Base-by-base conservation (phyloP, 2,329 filamentous ascomycete species). In the Penicillium fuscoglaucum region DNA sequence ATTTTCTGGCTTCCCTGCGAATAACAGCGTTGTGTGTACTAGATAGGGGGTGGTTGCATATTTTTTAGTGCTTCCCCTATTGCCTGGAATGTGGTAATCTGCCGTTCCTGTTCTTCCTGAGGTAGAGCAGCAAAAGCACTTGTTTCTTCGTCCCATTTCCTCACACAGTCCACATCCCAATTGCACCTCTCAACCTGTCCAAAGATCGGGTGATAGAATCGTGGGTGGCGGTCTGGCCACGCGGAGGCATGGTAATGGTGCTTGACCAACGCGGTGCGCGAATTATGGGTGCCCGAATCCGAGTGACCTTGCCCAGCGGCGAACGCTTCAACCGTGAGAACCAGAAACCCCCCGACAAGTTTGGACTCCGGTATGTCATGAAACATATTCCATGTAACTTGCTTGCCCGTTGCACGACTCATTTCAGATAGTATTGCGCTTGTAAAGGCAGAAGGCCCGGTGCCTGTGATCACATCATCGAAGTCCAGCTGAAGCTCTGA, bases 161-260 rank as follows among this genome's bases (percentile, higher is more conserved):
- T 77, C 12, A 90, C 85, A 65, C 88, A 90, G 5, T 85, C 82
- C 6, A 77, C 71, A 44, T 86, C 81, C 87, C 87, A 90, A 68
- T 90, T 90, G 73, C 87, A 90, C 63, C 82, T 79, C 70, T 90
- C 88, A 0, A 90, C 87, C 71, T 89, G 85, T 6, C 86, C 87
- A 67, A 87, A 89, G 53, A 86, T 83, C 1, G 87, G 87, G 69
- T 90, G 88, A 47, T 79, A 86, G 74, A 82, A 88, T 31, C 88
- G 80, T 1, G 85, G 87, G 68, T 90, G 88, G 3, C 52, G 82
- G 83, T 2, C 87, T 41, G 55, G 88, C 88, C 88, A 90, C 59
- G 85, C 83, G 1, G 87, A 90, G 0, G 88, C 88, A 71, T 90
- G 88, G 67, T 90, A 91, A 72, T 90, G 87, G 69, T 91, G 88